Percentiles rank a stretch among this genome's conserved stretches.
Conservation (phyloP, 2,329 filamentous ascomycete genomes). For the Colletotrichum scovillei region DNA sequence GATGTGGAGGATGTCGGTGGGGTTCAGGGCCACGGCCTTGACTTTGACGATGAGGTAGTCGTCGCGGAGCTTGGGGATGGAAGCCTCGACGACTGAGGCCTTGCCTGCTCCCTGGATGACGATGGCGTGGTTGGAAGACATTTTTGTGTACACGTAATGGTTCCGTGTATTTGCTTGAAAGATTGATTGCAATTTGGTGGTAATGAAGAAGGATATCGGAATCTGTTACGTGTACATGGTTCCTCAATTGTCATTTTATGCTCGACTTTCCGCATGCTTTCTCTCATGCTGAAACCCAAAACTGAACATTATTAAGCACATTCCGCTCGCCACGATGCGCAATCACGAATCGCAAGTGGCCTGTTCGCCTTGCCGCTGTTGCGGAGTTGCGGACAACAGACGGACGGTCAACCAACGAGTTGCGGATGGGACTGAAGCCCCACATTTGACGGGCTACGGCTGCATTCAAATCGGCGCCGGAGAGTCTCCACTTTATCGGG, state of each 20-base stretch:
- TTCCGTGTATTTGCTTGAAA: neutral
- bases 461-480: neutral
- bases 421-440: neutral
- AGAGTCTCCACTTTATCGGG: neutral
- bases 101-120: constrained; percentile 9
- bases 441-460: neutral
- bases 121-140: constrained; percentile 8
- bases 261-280: neutral
- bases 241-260: neutral
- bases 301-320: neutral
- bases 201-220: too few species aligned
- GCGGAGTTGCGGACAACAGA: neutral
- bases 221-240: too few species aligned
- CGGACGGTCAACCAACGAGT: neutral
- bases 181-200: neutral
- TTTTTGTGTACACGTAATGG: neutral
- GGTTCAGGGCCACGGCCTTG: constrained; percentile 46
- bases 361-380: neutral
- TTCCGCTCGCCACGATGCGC: neutral
- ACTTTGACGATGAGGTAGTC: constrained; percentile 44
- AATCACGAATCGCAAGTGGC: neutral
- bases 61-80: constrained; percentile 23
- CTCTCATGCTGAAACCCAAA: neutral
- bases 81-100: constrained; percentile 6
- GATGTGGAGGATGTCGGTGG: constrained; percentile 51